Conservation (phyloP, 2,329 filamentous ascomycete species). For the Coniella lustricola region DNA sequence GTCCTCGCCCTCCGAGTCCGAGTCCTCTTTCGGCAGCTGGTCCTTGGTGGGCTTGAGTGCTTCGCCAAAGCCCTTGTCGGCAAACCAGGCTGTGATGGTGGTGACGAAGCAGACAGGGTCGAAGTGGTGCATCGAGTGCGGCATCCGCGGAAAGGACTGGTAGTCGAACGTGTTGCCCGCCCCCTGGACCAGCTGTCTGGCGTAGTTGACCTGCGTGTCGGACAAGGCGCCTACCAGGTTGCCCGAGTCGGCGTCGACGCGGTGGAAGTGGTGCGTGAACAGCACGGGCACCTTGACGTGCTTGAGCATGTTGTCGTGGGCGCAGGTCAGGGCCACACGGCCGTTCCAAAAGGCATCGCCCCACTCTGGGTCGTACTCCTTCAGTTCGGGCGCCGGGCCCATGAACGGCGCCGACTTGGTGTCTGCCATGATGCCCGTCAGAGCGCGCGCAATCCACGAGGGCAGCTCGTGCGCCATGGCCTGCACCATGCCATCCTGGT, state of each 20-base stretch:
- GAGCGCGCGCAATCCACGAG: constrained; percentile 9
- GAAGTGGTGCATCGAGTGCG: constrained; percentile 15
- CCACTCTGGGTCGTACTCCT: constrained; percentile 18
- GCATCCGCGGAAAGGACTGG: constrained; percentile 12
- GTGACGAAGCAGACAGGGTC: constrained; percentile 15
- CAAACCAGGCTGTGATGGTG: constrained; percentile 14
- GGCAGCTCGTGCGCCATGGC: constrained; percentile 16
- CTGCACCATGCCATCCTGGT: constrained; percentile 13
- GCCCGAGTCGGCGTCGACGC: constrained; percentile 7
- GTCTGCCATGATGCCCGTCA: constrained; percentile 12
- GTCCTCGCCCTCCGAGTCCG: background rate
- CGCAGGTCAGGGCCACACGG: constrained; percentile 8
- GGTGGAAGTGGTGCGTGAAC: constrained; percentile 17
- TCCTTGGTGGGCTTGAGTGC: constrained; percentile 4
- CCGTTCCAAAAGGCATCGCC: constrained; percentile 13
- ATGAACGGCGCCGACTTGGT: constrained; percentile 9
- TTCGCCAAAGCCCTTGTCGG: constrained; percentile 6
- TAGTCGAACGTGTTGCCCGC: constrained; percentile 14
- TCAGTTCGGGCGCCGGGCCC: constrained; percentile 10
- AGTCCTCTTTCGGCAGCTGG: background rate
- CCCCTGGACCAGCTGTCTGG: constrained; percentile 11
- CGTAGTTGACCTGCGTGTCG: constrained; percentile 12
- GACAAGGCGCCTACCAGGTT: constrained; percentile 12
- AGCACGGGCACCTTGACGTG: constrained; percentile 17
- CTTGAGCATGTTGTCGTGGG: constrained; percentile 17